Evolutionary conservation across 768 basidiomycete genomes (phyloP).

Genomic region (Boletus pseudopeckii): DNA sequence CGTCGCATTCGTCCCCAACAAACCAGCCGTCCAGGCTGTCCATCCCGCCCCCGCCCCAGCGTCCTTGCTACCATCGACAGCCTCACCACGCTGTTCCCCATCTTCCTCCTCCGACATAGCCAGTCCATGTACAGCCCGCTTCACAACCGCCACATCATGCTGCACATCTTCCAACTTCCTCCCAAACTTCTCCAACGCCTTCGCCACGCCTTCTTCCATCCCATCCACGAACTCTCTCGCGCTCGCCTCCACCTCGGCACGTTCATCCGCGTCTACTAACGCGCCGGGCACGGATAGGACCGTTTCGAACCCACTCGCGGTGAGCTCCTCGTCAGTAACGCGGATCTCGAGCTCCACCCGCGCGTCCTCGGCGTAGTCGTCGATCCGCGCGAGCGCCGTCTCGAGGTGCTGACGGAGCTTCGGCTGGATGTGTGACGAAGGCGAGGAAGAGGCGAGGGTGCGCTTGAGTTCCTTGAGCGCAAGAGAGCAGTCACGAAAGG

Average conservation of each 20-base stretch:
- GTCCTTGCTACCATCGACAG: not conserved
- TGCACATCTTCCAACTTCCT: conserved; percentile 69
- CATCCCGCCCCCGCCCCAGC: conserved; percentile 21
- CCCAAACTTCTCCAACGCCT: conserved; percentile 45
- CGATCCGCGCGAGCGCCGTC: conserved; percentile 56
- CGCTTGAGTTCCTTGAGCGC: conserved; percentile 57
- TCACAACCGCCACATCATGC: conserved; percentile 72
- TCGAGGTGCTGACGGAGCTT: conserved; percentile 34
- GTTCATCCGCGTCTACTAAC: conserved; percentile 12
- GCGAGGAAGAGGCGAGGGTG: conserved; percentile 11
- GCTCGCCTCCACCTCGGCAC: conserved; percentile 44
- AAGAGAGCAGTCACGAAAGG: conserved; percentile 68
- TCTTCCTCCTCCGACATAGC: not conserved
- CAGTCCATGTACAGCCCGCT: conserved; percentile 51
- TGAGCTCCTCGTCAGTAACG: conserved; percentile 65
- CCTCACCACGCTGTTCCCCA: not conserved
- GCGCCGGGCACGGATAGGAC: conserved; percentile 61
- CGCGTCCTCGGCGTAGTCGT: conserved; percentile 74
- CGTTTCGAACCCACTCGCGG: conserved; percentile 63
- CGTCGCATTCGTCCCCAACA: conserved; percentile 39
- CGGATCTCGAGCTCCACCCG: conserved; percentile 83
- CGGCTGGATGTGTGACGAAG: not conserved
- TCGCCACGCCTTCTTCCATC: conserved; percentile 22
- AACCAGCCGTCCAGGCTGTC: conserved; percentile 57
- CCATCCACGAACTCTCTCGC: conserved; percentile 40